Base-by-base conservation (phyloP, 2,329 filamentous ascomycete genomes). In the Colletotrichum sp. region DNA sequence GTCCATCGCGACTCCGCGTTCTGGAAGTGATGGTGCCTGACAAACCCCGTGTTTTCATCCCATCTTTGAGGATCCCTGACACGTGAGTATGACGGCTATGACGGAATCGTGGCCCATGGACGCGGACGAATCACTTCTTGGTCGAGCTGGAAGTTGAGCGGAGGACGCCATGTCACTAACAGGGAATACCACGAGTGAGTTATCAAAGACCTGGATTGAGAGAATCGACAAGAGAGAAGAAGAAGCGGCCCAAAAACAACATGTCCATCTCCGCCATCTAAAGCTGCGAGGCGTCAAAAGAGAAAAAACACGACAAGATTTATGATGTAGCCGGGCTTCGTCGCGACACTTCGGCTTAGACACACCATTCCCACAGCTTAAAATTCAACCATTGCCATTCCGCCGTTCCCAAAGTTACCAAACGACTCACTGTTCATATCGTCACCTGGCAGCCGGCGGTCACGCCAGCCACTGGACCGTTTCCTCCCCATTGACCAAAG, bases 271-370 rank as follows among this genome's bases (percentile, higher is more conserved):
- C 81, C 82, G 83, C 84, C 82, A 80, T 84, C 83, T 83, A 84
- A 83, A 79, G 78, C 82, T 80, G 81, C 79, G 79, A 82, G 80
- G 80, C 79, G 80, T 80, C 78, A 79, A 83, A 82, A 83, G 82
- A 81, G 79, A 86, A 87, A 61, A 87, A 76, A 74, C 36, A 66
- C 80, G 82, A 86, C 84, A 87, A 86, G 82, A 87, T 87, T 83
- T 86, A 87, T 87, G 83, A 86, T 86, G 85, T 86, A 86, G 84
- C 82, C 82, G 82, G 71, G 52, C 73, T 64, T 85, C 84, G 82
- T 84, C 81, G 81, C 82, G 83, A 83, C 82, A 82, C 82, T 82
- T 79, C 82, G 83, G 83, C 79, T 48, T 81, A 68, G 65, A 76
- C 71, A 65, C 66, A 66, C 71, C 74, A 61, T 61, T 71, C 66